Evolutionary conservation across 2,329 filamentous ascomycete genomes (phyloP).

Genomic region (Colletotrichum nymphaeae): DNA sequence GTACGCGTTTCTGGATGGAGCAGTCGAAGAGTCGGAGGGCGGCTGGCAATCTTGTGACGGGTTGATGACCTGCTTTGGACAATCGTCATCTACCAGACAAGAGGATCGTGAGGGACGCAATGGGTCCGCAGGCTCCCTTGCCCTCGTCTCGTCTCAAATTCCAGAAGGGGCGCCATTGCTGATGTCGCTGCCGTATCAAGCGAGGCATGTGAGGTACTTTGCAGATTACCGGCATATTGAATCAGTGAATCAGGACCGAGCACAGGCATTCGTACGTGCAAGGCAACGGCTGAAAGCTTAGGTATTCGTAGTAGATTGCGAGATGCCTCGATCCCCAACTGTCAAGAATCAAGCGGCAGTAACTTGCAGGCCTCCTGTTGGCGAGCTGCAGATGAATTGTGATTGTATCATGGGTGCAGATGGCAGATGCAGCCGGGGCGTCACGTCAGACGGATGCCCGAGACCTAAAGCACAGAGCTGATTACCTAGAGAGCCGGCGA

Average conservation of each 20-base stretch:
- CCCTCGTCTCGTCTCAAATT: slow-evolving; percentile 24
- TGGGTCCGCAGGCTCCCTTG: slow-evolving; percentile 3
- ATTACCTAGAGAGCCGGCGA: slow-evolving; percentile 8
- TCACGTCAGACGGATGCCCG: slow-evolving; percentile 19
- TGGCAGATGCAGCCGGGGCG: background rate
- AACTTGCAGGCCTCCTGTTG: slow-evolving; percentile 2
- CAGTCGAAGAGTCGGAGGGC: background rate
- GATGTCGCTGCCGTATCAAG: background rate
- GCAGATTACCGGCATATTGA: slow-evolving; percentile 21
- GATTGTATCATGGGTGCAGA: background rate
- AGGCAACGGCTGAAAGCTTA: background rate
- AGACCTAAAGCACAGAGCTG: background rate
- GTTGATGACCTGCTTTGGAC: slow-evolving; percentile 8
- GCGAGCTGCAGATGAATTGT: slow-evolving; percentile 29
- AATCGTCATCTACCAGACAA: slow-evolving; percentile 11
- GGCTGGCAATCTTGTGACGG: slow-evolving; percentile 2
- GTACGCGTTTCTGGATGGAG: background rate
- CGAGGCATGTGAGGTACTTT: background rate
- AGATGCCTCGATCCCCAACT: background rate
- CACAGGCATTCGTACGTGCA: background rate
- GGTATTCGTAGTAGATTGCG: background rate
- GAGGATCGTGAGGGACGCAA: slow-evolving; percentile 5
- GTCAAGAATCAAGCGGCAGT: background rate
- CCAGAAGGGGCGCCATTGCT: slow-evolving; percentile 8
- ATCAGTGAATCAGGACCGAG: slow-evolving; percentile 24